A percentile compares a stretch with the other conserved stretches of the same genome.
phyloP scores from a whole-genome alignment of 164 flowering plant species.

The Vitis amurensis region DNA sequence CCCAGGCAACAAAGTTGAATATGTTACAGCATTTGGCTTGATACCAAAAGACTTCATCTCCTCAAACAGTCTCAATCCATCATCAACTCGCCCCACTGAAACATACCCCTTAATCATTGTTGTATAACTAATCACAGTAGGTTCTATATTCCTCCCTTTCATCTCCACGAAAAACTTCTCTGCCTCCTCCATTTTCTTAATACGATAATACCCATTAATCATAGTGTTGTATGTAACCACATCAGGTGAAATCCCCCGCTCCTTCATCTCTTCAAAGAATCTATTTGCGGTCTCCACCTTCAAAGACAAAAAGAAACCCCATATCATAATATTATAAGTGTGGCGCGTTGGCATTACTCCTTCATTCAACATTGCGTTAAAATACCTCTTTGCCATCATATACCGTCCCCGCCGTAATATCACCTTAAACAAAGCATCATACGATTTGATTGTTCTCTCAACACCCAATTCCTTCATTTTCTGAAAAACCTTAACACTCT shows the following conservation, averaged over 20 bases:
- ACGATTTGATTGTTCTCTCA: constrained; percentile 53
- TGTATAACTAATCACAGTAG: constrained; percentile 77
- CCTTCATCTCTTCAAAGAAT: constrained; percentile 85
- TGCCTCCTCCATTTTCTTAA: constrained; percentile 71
- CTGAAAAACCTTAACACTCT: constrained; percentile 74
- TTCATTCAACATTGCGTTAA: constrained; percentile 76
- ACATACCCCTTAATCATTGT: constrained; percentile 90
- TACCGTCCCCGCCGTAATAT: constrained; percentile 75
- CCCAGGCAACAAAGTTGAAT: constrained; percentile 74
- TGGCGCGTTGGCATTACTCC: constrained; percentile 75
- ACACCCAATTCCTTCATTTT: constrained; percentile 84
- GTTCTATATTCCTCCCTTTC: constrained; percentile 63
- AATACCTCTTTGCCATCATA: constrained; percentile 89
- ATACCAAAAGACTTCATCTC: constrained; percentile 73
- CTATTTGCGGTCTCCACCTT: constrained; percentile 68
- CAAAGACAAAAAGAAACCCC: constrained; percentile 82
- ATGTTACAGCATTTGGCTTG: constrained; percentile 71
- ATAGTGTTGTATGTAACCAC: constrained; percentile 74
- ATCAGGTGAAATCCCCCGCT: constrained; percentile 59
- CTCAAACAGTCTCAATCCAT: constrained; percentile 59
- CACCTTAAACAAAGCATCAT: constrained; percentile 75
- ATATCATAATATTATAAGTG: constrained; percentile 76
- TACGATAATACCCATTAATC: constrained; percentile 70
- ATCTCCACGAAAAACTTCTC: constrained; percentile 75
- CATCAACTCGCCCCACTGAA: constrained; percentile 62